Evolutionary conservation across 805 yeast genomes (phyloP), one percentile per base, ranked within the genome.

Genomic region (Candida andamanensis): DNA sequence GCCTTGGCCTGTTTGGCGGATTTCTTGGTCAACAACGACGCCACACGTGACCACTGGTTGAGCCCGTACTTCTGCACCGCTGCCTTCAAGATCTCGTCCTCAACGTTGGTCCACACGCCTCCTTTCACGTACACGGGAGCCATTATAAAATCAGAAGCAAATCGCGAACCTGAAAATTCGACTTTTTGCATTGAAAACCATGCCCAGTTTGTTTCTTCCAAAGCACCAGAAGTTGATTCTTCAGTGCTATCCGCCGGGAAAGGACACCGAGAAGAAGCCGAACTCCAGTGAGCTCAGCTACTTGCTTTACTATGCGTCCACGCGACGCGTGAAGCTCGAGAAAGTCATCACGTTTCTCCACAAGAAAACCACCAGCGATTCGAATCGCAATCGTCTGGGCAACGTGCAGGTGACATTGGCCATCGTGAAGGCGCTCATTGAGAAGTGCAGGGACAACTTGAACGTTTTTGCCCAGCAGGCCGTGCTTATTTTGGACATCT

Each of bases 51-150:
- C 98, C 98, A 90, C 49, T 92, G 96, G 45, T 85, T 87, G 13
- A 87, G 64, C 0, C 98, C 98, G 55, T 90, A 90, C 51, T 90
- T 92, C 24, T 92, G 74, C 2, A 92, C 84, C 1, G 96, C 96
- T 0, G 96, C 95, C 42, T 80, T 79, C 26, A 90, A 63, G 26
- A 92, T 81, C 55, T 86, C 90, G 56, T 92, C 98, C 42, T 72
- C 82, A 3, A 74, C 73, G 49, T 85, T 80, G 5, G 95, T 78
- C 97, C 97, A 89, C 4, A 75, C 79, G 28, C 95, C 96, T 17
- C 95, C 95, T 51, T 80, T 84, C 28, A 84, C 83, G 49, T 83
- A 84, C 0, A 80, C 63, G 1, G 71, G 71, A 12, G 90, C 83
- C 45, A 55, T 55, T n/a, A 12, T 19, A 11, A 24, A 11, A 10